These are phyloP conservation scores for Boletellus sp. DNA, from an alignment of 768 basidiomycete genomes.

Conservation along the genomic window DNA sequence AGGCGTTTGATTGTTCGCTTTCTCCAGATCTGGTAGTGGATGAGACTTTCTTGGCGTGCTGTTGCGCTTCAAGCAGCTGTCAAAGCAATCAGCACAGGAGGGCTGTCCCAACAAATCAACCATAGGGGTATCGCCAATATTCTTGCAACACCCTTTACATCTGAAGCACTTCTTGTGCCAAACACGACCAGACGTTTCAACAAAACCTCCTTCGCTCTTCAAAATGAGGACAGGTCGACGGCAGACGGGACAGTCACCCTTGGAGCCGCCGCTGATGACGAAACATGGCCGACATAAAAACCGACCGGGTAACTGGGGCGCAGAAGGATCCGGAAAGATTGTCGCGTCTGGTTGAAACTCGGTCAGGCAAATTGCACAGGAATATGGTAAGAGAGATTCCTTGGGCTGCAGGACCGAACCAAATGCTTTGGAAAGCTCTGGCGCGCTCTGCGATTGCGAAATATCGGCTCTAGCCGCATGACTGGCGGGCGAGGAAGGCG, in stretches of 20 bases:
- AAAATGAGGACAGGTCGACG: constrained; percentile 67
- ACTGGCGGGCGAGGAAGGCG: constrained; percentile 35
- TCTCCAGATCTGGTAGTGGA: constrained; percentile 31
- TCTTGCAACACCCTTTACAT: constrained; percentile 68
- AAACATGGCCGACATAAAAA: constrained; percentile 80
- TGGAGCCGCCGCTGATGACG: constrained; percentile 66
- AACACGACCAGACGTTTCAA: constrained; percentile 63
- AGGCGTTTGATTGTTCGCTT: constrained; percentile 37
- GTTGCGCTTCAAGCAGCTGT: constrained; percentile 62
- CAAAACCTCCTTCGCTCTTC: constrained; percentile 73
- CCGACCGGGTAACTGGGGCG: constrained; percentile 31
- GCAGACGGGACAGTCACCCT: constrained; percentile 68
- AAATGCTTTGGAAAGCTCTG: constrained; percentile 75
- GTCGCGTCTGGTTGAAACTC: constrained; percentile 79
- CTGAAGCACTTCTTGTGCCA: constrained; percentile 85
- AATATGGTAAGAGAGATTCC: constrained; percentile 65
- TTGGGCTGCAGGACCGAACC: constrained; percentile 80
- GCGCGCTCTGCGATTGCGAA: constrained; percentile 55
- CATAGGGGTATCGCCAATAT: constrained; percentile 72
- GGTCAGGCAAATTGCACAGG: constrained; percentile 61
- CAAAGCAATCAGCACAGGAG: constrained; percentile 78
- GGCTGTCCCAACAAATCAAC: constrained; percentile 81
- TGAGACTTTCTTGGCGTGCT: constrained; percentile 37
- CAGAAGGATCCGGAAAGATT: constrained; percentile 71
- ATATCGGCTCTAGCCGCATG: constrained; percentile 57